Evolutionary conservation across 1,284 basidiomycete genomes (phyloP), one percentile per base, ranked within the genome.

Genomic region (Rhizoctonia solani): DNA sequence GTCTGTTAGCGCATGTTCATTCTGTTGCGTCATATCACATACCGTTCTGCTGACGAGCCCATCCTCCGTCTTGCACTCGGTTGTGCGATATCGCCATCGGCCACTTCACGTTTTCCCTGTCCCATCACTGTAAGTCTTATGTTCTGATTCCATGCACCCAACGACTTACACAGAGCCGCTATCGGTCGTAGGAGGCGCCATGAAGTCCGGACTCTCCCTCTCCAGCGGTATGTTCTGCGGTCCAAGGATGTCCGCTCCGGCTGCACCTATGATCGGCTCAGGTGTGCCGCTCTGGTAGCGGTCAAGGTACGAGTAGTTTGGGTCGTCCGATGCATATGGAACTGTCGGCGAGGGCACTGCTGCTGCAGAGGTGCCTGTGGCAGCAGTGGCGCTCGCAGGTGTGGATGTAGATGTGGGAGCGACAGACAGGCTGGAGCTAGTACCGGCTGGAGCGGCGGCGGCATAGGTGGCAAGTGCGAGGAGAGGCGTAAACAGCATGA

Each of bases 31-130:
- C 39, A 59, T 25, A 37, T 2, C 11, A 70, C 79, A 50, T 70
- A 85, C 86, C 73, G 69, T 88, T 89, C 76, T 89, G 81, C 72
- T 88, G 82, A 65, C 87, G 81, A 39, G 87, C 86, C 88, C 88
- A 91, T 0, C 89, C 89, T 25, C 88, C 88, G 0, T 83, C 83
- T 68, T 86, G 84, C 21, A 90, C 75, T 21, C 87, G 83, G 72
- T 87, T 89, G 74, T 87, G 85, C 67, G 86, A 88, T 66, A 89
- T 74, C 68, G 79, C 78, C 75, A 89, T 88, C 0, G 88, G 83
- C 89, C 89, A 90, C 74, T 89, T 89, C 13, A 85, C 83, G 70
- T 87, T 87, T 4, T 73, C 68, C 11, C 85, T 86, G 71, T 34
- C 16, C 21, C 32, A 54, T 39, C 44, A 19, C 6, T 3, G 11